phyloP scores from a whole-genome alignment of 805 yeast species.

The Yamadazyma olivae region DNA sequence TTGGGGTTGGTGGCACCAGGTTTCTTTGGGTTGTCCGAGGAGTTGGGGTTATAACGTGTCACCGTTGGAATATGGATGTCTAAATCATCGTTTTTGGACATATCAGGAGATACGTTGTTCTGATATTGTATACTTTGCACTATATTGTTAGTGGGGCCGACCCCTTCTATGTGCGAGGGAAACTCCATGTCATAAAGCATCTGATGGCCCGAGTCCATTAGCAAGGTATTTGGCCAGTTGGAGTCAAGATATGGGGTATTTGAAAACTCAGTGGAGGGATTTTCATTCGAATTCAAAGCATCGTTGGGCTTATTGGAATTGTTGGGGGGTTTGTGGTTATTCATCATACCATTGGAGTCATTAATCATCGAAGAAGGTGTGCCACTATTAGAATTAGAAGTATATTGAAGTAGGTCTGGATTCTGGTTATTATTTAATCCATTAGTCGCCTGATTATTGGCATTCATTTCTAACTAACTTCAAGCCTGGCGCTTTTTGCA shows the following conservation, averaged over 20 bases:
- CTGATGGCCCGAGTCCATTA: slow-evolving; percentile 30
- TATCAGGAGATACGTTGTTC: slow-evolving; percentile 18
- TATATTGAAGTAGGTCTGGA: too few species aligned
- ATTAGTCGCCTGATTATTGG: too few species aligned
- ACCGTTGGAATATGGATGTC: not conserved
- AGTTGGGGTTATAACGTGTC: slow-evolving; percentile 1
- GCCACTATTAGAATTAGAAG: too few species aligned
- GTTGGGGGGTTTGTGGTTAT: not conserved
- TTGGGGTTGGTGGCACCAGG: not conserved
- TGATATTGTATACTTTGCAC: slow-evolving; percentile 31
- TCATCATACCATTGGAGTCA: not conserved
- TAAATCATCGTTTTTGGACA: slow-evolving; percentile 3
- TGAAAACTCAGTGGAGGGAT: not conserved
- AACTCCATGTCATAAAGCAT: slow-evolving; percentile 34
- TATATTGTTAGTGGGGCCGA: slow-evolving; percentile 18
- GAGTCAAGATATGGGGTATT: slow-evolving; percentile 14
- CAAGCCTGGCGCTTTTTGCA: too few species aligned
- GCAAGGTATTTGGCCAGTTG: slow-evolving; percentile 32
- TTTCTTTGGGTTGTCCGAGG: not conserved
- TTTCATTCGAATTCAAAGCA: too few species aligned
- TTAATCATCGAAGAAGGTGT: too few species aligned
- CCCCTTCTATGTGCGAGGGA: slow-evolving; percentile 12
- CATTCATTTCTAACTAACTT: too few species aligned
- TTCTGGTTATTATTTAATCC: too few species aligned
- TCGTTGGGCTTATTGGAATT: not conserved